phyloP scores from a whole-genome alignment of 768 basidiomycete genomes.

The Lactarius trivialis region DNA sequence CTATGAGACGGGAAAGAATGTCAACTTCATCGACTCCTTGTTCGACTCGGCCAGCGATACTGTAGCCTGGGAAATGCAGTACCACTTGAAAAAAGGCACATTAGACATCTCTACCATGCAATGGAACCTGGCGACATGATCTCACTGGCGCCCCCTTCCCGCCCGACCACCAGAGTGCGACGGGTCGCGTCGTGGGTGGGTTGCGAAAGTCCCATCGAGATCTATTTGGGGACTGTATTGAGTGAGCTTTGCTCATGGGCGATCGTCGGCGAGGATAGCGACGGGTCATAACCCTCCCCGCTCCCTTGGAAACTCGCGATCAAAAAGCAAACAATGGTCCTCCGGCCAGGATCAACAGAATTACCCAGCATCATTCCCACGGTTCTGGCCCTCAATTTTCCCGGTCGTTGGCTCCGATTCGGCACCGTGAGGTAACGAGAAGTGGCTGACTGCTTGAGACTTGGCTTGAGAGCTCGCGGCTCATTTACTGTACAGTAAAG shows the following conservation, averaged over 20 bases:
- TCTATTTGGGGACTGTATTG: constrained; percentile 1
- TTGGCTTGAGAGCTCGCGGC: not conserved
- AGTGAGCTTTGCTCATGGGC: not conserved
- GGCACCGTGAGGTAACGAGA: not conserved
- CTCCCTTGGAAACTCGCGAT: constrained; percentile 10
- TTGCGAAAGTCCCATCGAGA: not conserved
- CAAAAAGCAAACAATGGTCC: not conserved
- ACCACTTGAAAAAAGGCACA: not conserved
- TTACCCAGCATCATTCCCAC: not conserved
- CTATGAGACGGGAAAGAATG: not conserved
- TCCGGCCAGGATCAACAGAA: constrained; percentile 1
- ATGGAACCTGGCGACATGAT: not conserved
- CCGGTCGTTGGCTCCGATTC: constrained; percentile 8
- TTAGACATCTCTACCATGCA: not conserved
- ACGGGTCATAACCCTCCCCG: not conserved
- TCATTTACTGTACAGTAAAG: too few relatives aligned
- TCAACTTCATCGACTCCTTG: not conserved
- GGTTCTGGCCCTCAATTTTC: not conserved
- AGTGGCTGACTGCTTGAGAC: not conserved
- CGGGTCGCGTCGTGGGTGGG: not conserved
- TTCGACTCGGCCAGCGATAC: not conserved
- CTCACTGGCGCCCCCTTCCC: not conserved
- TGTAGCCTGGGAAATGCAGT: not conserved
- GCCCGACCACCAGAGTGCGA: not conserved
- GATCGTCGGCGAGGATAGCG: not conserved